phyloP scores from a whole-genome alignment of 495 filamentous ascomycete genomes.

The Aspergillus nanangensis region DNA sequence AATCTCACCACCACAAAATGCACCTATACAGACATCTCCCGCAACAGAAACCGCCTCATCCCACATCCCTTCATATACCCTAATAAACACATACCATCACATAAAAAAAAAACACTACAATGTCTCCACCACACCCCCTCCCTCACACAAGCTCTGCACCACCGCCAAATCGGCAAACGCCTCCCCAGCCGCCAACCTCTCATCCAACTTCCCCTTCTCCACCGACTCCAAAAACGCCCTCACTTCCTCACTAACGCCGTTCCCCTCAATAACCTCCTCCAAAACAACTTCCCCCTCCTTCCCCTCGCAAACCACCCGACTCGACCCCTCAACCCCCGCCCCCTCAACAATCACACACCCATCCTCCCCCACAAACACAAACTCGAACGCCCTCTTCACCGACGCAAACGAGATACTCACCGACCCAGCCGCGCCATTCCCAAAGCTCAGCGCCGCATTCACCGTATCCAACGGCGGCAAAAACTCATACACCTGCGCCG shows the following conservation, averaged over 20 bases:
- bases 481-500: conserved; percentile 47
- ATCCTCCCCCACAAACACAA: conserved; percentile 1
- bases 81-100: background rate
- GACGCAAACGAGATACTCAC: background rate
- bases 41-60: too few relatives aligned
- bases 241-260: conserved; percentile 1
- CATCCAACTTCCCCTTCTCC: background rate
- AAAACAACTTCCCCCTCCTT: background rate
- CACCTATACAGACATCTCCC: too few relatives aligned
- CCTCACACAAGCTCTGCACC: background rate
- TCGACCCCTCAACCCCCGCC: background rate
- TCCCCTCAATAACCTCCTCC: conserved; percentile 3
- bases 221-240: background rate
- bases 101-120: background rate
- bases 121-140: background rate
- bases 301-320: background rate
- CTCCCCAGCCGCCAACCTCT: background rate
- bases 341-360: background rate
- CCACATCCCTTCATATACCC: too few relatives aligned
- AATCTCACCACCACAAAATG: too few relatives aligned
- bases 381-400: background rate
- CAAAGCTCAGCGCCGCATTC: conserved; percentile 41
- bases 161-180: background rate
- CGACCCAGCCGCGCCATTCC: background rate
- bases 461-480: conserved; percentile 65